These are phyloP conservation scores for Neobulgaria alba DNA, from an alignment of 2,329 filamentous ascomycete genomes.

Conservation along the genomic window DNA sequence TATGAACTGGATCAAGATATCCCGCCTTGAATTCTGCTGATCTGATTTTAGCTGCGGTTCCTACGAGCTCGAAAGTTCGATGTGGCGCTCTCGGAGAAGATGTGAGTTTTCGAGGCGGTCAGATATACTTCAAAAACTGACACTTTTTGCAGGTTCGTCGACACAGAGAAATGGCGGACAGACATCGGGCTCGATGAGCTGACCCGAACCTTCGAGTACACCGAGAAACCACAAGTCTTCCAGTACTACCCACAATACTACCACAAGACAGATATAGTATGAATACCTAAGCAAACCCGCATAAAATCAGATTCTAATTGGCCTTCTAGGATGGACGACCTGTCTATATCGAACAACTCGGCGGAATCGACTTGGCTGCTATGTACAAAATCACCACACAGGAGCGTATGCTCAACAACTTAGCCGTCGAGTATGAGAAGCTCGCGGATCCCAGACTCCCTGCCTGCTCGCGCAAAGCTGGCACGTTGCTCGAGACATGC, in stretches of 20 bases:
- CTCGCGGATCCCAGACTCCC: conserved; percentile 87
- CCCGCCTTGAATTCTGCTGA: no score
- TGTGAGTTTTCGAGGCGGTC: conserved; percentile 49
- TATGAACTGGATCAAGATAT: conserved; percentile 43
- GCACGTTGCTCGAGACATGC: conserved; percentile 88
- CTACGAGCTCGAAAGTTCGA: conserved; percentile 93
- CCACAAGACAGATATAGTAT: conserved; percentile 85
- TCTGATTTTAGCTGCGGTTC: conserved; percentile 75
- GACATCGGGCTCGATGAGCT: conserved; percentile 78
- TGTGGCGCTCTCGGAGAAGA: conserved; percentile 72
- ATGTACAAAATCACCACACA: conserved; percentile 90
- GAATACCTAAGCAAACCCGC: not conserved
- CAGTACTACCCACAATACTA: conserved; percentile 98
- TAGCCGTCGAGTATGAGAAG: conserved; percentile 97
- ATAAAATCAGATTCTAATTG: not conserved
- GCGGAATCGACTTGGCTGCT: conserved; percentile 80
- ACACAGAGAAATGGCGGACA: conserved; percentile 85
- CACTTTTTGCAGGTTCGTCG: conserved; percentile 63
- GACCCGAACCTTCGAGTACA: conserved; percentile 75
- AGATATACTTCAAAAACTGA: conserved; percentile 13
- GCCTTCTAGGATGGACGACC: conserved; percentile 77
- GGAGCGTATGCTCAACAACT: conserved; percentile 93
- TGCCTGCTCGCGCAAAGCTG: conserved; percentile 87
- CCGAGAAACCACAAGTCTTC: conserved; percentile 74
- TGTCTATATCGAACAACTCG: conserved; percentile 93